These are phyloP conservation scores for Meyerozyma sp. DNA, from an alignment of 1,139 yeast species.

Conservation along the genomic window DNA sequence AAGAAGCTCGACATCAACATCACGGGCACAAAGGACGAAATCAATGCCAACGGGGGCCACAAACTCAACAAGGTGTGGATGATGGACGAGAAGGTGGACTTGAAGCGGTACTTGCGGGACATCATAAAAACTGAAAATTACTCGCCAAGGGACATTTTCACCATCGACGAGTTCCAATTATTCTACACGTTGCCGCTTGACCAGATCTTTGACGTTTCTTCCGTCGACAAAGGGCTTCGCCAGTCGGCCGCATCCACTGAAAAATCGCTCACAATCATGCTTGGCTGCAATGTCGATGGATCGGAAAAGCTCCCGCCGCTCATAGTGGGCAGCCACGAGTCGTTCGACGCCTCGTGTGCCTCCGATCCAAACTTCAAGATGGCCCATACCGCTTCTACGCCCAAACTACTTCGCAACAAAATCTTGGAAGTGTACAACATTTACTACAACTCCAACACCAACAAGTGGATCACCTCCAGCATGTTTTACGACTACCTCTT, in stretches of 20 bases:
- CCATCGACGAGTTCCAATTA: constrained; percentile 56
- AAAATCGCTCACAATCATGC: constrained; percentile 53
- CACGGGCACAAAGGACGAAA: constrained; percentile 40
- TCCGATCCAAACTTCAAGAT: constrained; percentile 27
- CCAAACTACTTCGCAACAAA: constrained; percentile 34
- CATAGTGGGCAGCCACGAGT: constrained; percentile 56
- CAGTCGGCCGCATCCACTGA: constrained; percentile 46
- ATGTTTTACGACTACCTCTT: constrained; percentile 59
- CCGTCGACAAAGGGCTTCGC: constrained; percentile 41
- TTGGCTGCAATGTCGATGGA: constrained; percentile 61
- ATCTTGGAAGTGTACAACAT: constrained; percentile 48
- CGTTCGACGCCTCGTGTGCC: constrained; percentile 41
- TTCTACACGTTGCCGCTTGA: constrained; percentile 61
- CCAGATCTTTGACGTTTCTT: constrained; percentile 47
- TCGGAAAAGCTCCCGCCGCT: constrained; percentile 57
- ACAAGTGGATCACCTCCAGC: constrained; percentile 64
- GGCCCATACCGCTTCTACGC: constrained; percentile 13
- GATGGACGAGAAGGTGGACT: constrained; percentile 49
- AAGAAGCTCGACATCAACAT: constrained; percentile 50
- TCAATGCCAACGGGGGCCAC: constrained; percentile 25
- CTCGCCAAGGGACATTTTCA: constrained; percentile 50
- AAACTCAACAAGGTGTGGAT: constrained; percentile 57
- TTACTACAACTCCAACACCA: constrained; percentile 54
- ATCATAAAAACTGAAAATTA: constrained; percentile 30
- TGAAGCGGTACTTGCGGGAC: constrained; percentile 29